Conservation (phyloP, 352 stramenopile species). For the Pythium periplocum region DNA sequence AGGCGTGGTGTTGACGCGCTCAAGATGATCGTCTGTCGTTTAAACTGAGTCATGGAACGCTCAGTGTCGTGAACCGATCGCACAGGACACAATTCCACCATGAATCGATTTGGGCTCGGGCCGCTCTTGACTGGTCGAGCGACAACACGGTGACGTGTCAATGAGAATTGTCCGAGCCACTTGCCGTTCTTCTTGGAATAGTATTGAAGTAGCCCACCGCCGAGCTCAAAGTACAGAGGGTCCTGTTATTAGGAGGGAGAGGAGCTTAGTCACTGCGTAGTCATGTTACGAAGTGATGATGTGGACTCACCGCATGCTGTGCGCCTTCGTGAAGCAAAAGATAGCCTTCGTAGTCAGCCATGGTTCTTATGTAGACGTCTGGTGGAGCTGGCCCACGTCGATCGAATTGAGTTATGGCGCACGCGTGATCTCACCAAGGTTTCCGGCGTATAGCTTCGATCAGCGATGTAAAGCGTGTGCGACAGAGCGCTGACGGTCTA, state of each 20-base stretch:
- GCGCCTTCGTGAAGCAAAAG: constrained; percentile 62
- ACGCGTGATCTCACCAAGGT: no score
- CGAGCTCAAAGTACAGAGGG: constrained; percentile 75
- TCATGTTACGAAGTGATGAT: no score
- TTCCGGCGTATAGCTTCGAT: no score
- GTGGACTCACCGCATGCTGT: constrained; percentile 5
- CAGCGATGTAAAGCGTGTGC: no score
- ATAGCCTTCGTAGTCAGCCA: constrained; percentile 83
- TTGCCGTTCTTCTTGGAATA: constrained; percentile 68
- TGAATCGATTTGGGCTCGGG: constrained; percentile 60
- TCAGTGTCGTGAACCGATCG: constrained; percentile 74
- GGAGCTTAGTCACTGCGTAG: no score
- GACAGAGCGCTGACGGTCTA: no score
- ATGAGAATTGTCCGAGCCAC: constrained; percentile 60
- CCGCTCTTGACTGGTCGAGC: constrained; percentile 34
- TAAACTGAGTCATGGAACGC: constrained; percentile 59
- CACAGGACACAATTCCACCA: constrained; percentile 63
- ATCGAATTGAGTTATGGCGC: no score
- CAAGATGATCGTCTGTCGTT: constrained; percentile 44
- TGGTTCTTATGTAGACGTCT: constrained; percentile 10
- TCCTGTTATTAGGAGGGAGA: constrained; percentile 26
- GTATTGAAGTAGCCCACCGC: constrained; percentile 65
- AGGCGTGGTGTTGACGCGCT: constrained; percentile 47
- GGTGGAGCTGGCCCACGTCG: no score
- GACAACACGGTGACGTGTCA: constrained; percentile 67